A percentile compares a stretch with the other conserved stretches of the same genome.
Evolutionary conservation across 2,329 filamentous ascomycete genomes (phyloP).

Genomic region (Ceratocystis ficicola): DNA sequence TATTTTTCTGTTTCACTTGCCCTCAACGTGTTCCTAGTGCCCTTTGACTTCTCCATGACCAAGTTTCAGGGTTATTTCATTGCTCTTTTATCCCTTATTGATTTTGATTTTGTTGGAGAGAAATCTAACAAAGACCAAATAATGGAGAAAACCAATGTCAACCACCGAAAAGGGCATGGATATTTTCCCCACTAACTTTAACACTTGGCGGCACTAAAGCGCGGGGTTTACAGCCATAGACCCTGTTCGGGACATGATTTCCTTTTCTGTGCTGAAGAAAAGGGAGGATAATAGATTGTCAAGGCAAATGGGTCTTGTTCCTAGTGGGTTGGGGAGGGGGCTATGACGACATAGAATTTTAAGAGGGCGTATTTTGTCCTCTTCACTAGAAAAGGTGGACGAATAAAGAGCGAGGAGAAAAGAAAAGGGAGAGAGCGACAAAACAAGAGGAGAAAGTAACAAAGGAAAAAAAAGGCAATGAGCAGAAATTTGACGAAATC

Average conservation of each 20-base stretch:
- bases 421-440: background rate
- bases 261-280: background rate
- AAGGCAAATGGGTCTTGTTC: background rate
- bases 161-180: background rate
- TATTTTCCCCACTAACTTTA: constrained; percentile 6
- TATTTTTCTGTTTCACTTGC: background rate
- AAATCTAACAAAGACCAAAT: too few species aligned
- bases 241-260: background rate
- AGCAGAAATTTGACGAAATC: background rate
- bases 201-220: constrained; percentile 11
- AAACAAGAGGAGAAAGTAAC: background rate
- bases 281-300: background rate
- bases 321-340: background rate
- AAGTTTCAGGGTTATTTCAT: background rate
- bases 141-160: background rate
- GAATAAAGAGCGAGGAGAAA: background rate
- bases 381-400: background rate
- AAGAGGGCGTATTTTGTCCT: background rate
- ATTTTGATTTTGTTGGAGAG: constrained; percentile 1
- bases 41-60: background rate
- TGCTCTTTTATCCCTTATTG: background rate
- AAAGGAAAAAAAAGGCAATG: background rate
- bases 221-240: constrained; percentile 10
- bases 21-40: background rate
- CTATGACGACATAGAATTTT: constrained; percentile 1